phyloP scores from a whole-genome alignment of 257 asterid species.

The Mitragyna speciosa region DNA sequence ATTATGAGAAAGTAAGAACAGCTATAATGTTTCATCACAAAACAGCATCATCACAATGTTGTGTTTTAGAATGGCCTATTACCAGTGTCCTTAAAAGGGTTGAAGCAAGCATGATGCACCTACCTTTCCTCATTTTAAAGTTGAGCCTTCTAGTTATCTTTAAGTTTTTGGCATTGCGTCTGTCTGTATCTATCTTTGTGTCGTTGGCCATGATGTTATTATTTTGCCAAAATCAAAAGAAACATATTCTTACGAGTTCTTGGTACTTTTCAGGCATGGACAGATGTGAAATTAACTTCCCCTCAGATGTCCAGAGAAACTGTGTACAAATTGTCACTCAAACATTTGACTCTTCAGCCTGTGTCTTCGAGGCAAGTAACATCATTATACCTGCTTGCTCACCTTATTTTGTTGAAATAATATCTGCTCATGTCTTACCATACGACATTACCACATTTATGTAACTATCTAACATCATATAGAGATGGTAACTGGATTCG shows the following conservation, averaged over 20 bases:
- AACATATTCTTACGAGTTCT: neutral
- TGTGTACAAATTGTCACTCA: slow-evolving; percentile 69
- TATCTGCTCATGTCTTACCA: neutral
- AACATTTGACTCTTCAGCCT: slow-evolving; percentile 54
- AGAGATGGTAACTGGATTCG: neutral
- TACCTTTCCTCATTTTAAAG: neutral
- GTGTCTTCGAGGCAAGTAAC: slow-evolving; percentile 60
- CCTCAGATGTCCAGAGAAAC: slow-evolving; percentile 97
- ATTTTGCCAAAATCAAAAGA: neutral
- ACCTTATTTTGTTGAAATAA: neutral
- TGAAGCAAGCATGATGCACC: neutral
- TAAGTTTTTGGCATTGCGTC: neutral
- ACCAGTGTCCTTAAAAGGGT: neutral
- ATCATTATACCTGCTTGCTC: neutral
- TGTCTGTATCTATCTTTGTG: neutral
- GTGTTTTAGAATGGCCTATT: neutral
- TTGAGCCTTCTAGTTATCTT: neutral
- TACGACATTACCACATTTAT: neutral
- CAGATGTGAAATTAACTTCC: slow-evolving; percentile 87
- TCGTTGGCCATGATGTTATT: neutral
- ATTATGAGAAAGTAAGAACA: neutral
- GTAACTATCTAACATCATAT: neutral
- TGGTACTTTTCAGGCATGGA: slow-evolving; percentile 58
- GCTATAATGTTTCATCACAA: neutral
- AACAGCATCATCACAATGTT: neutral